Percentiles rank a stretch among this genome's conserved stretches.
phyloP scores from a whole-genome alignment of 306 rosid genomes.

The Rosa lucieae region DNA sequence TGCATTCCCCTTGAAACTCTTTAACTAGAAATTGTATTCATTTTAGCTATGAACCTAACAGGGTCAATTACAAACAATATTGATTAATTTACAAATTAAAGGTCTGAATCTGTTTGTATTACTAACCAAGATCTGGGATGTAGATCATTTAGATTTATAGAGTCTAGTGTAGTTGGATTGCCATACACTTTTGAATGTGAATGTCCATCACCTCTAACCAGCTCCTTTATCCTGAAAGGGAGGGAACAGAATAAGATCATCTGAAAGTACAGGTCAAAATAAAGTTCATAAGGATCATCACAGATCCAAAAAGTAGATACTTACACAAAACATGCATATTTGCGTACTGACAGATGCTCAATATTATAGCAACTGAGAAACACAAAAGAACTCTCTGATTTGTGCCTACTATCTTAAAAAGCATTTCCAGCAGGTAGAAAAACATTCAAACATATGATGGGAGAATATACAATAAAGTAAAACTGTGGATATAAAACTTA shows the following conservation, averaged over 20 bases:
- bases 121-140: constrained; percentile 81
- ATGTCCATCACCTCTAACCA: constrained; percentile 47
- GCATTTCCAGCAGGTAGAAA: background rate
- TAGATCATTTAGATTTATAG: constrained; percentile 58
- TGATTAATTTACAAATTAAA: background rate
- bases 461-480: background rate
- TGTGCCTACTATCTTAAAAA: background rate
- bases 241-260: constrained; percentile 29
- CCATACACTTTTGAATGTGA: constrained; percentile 49
- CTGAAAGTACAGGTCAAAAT: background rate
- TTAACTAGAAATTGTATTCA: constrained; percentile 8
- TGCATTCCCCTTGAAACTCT: constrained; percentile 12
- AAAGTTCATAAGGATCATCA: background rate
- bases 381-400: background rate
- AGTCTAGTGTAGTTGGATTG: constrained; percentile 60
- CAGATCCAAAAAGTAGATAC: background rate
- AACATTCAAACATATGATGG: background rate
- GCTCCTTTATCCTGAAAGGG: constrained; percentile 62
- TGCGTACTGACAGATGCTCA: too few species aligned
- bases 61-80: background rate
- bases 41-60: background rate
- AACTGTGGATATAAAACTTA: background rate
- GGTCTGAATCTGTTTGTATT: background rate
- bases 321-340: background rate
- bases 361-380: background rate